Conservation (phyloP, 2,329 filamentous ascomycete genomes). For the Phyllosticta citribraziliensis region DNA sequence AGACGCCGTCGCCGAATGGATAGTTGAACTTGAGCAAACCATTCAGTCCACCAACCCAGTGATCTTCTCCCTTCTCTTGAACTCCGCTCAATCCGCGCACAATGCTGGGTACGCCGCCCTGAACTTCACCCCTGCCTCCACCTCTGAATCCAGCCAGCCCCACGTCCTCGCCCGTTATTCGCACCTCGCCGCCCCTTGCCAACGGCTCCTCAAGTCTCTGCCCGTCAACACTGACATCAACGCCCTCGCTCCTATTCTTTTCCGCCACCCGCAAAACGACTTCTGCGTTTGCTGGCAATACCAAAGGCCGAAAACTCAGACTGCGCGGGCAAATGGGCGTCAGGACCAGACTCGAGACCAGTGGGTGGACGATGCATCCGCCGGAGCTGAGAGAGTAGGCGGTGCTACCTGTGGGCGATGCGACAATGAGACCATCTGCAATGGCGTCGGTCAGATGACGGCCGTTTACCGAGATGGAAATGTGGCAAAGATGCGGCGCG, state of each 20-base stretch:
- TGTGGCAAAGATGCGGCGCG: constrained; percentile 80
- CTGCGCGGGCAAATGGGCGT: constrained; percentile 92
- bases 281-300: constrained; percentile 76
- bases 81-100: constrained; percentile 49
- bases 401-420: constrained; percentile 88
- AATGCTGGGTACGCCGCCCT: constrained; percentile 83
- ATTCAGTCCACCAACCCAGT: constrained; percentile 93
- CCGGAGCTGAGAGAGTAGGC: constrained; percentile 92
- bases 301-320: constrained; percentile 82
- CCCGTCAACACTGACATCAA: constrained; percentile 42
- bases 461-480: constrained; percentile 83
- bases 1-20: constrained; percentile 63
- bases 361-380: constrained; percentile 86
- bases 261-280: constrained; percentile 74
- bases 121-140: constrained; percentile 42
- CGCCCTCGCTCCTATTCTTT: constrained; percentile 38
- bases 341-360: constrained; percentile 78
- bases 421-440: constrained; percentile 89
- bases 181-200: constrained; percentile 55
- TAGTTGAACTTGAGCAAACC: constrained; percentile 94
- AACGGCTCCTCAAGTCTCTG: constrained; percentile 30
- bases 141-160: constrained; percentile 31
- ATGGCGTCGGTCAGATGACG: constrained; percentile 88
- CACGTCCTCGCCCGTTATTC: constrained; percentile 80
- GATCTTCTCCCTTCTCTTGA: constrained; percentile 57